phyloP scores from a whole-genome alignment of 768 basidiomycete species.

The Auricularia heimuer region DNA sequence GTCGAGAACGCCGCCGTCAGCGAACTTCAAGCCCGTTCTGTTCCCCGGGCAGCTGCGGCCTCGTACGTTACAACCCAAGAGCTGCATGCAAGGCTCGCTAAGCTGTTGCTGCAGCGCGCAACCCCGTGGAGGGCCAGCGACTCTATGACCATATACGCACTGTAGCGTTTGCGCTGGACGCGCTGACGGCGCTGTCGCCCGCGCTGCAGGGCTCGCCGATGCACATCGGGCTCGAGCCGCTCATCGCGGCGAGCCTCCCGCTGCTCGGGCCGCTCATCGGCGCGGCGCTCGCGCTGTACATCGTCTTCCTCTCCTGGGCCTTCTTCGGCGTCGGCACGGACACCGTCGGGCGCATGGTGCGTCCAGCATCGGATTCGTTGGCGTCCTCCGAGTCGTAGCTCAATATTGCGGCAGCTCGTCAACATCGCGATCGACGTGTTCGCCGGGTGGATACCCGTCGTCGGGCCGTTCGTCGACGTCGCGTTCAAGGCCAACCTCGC shows the following conservation, averaged over 20 bases:
- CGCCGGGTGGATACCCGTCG: not conserved
- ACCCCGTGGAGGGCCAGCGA: not conserved
- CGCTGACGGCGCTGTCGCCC: not conserved
- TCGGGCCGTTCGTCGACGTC: not conserved
- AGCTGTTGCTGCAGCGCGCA: not conserved
- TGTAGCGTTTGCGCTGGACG: not conserved
- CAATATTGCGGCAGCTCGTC: not conserved
- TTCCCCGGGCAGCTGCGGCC: too few relatives aligned
- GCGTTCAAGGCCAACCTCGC: not conserved
- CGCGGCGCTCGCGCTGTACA: not conserved
- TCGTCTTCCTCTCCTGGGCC: not conserved
- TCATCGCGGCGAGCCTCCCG: not conserved
- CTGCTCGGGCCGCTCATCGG: not conserved
- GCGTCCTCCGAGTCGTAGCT: not conserved
- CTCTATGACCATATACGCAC: conserved; percentile 1
- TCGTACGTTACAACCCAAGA: too few relatives aligned
- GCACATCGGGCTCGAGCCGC: not conserved
- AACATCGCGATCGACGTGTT: not conserved
- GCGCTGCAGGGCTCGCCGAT: not conserved
- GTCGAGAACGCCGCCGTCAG: too few relatives aligned
- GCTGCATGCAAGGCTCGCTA: too few relatives aligned
- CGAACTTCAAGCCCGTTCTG: too few relatives aligned
- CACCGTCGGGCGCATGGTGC: not conserved
- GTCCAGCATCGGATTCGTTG: not conserved
- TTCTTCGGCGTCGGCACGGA: not conserved